Percentiles rank a stretch among this genome's conserved stretches.
These are phyloP conservation scores for Cucurbita pepo DNA, from an alignment of 306 rosid genomes.

Conservation along the genomic window DNA sequence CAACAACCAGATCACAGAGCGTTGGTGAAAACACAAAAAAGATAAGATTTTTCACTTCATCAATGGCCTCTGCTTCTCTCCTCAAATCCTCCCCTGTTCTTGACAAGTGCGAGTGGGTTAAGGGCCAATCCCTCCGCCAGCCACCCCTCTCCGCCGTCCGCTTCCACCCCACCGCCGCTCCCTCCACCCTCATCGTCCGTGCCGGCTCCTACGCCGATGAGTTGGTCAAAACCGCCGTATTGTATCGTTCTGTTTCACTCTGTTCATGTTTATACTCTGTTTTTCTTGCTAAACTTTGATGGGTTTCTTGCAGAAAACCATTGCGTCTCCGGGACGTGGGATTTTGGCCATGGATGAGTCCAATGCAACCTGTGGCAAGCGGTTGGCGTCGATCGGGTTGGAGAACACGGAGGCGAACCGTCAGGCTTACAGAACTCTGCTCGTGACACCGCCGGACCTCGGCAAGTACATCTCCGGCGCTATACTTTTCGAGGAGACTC, in stretches of 20 bases:
- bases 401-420: conserved; percentile 92
- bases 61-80: conserved; percentile 70
- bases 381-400: conserved; percentile 79
- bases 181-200: conserved; percentile 44
- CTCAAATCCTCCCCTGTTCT: conserved; percentile 68
- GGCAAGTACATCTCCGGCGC: conserved; percentile 81
- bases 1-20: conserved; percentile 10
- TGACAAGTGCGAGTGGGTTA: conserved; percentile 87
- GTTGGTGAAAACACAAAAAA: conserved; percentile 13
- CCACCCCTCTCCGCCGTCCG: conserved; percentile 32
- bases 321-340: conserved; percentile 87
- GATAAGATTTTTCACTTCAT: conserved; percentile 43
- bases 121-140: conserved; percentile 68
- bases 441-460: conserved; percentile 50
- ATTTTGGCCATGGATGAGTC: conserved; percentile 96
- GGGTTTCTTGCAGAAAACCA: conserved; percentile 34
- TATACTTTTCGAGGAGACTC: conserved; percentile 89
- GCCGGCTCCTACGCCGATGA: conserved; percentile 82
- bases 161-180: conserved; percentile 33
- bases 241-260: background rate
- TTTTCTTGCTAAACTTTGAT: background rate
- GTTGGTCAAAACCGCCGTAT: conserved; percentile 89
- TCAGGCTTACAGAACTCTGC: conserved; percentile 81
- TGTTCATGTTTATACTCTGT: no score
- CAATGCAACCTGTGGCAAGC: conserved; percentile 84